Conservation (phyloP, 2,329 filamentous ascomycete species). For the Teratosphaeria destructans region DNA sequence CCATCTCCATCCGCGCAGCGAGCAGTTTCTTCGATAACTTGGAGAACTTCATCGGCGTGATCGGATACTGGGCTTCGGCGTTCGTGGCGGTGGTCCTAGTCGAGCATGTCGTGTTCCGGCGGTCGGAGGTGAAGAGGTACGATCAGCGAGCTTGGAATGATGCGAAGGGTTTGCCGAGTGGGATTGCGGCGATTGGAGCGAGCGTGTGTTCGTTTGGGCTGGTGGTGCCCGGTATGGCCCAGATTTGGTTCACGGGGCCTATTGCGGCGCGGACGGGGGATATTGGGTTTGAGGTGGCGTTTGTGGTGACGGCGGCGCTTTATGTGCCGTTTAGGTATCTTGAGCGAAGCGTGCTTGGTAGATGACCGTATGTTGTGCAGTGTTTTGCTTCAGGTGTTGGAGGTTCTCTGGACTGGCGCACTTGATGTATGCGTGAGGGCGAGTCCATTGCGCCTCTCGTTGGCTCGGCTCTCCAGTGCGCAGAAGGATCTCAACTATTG, state of each 20-base stretch:
- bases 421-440: neutral
- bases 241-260: conserved; percentile 20
- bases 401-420: neutral
- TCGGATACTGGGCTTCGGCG: conserved; percentile 38
- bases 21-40: conserved; percentile 34
- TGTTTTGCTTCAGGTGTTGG: neutral
- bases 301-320: conserved; percentile 37
- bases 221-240: conserved; percentile 18
- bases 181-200: conserved; percentile 27
- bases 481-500: neutral
- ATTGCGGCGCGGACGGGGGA: conserved; percentile 43
- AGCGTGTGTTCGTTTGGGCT: conserved; percentile 13
- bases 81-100: conserved; percentile 33
- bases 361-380: neutral
- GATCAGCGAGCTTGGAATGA: conserved; percentile 33
- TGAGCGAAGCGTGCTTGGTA: conserved; percentile 16
- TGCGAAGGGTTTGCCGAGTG: conserved; percentile 28
- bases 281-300: conserved; percentile 56
- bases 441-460: neutral
- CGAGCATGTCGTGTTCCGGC: conserved; percentile 33
- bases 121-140: conserved; percentile 25
- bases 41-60: conserved; percentile 37
- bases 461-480: neutral
- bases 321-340: conserved; percentile 35
- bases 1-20: conserved; percentile 34